Evolutionary conservation across 352 stramenopile species (phyloP).

Genomic region (Phytophthora pseudosyringae): DNA sequence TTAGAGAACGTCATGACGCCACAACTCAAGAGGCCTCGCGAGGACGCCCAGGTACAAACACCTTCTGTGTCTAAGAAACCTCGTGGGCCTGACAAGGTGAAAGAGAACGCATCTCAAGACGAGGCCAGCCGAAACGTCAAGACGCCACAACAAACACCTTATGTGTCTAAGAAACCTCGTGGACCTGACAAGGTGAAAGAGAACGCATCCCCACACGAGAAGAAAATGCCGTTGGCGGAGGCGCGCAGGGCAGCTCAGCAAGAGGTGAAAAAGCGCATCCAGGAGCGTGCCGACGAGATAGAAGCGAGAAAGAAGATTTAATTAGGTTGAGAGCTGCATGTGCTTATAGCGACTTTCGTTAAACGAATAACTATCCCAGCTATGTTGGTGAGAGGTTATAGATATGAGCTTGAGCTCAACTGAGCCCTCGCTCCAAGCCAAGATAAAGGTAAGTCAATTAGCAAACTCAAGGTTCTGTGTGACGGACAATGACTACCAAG

Average conservation of each 20-base stretch:
- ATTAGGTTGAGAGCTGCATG: not conserved
- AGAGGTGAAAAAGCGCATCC: constrained; percentile 1
- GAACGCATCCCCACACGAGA: not conserved
- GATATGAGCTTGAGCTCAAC: too few species aligned
- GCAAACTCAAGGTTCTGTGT: too few species aligned
- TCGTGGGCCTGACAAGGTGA: not conserved
- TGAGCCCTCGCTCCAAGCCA: too few species aligned
- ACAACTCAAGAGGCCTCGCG: constrained; percentile 2
- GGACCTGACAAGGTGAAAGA: not conserved
- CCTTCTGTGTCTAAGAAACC: constrained; percentile 3
- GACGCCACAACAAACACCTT: not conserved
- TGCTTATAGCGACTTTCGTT: not conserved
- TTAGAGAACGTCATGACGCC: not conserved
- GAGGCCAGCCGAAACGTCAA: not conserved
- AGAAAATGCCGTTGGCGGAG: constrained; percentile 14
- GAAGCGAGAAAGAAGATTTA: not conserved
- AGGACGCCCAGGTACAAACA: not conserved
- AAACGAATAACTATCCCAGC: too few species aligned
- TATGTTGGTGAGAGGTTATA: too few species aligned
- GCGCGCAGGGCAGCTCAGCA: constrained; percentile 7
- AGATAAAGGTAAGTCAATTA: too few species aligned
- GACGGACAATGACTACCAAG: too few species aligned
- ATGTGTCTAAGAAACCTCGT: constrained; percentile 8
- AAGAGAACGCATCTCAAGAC: not conserved
- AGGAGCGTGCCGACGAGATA: constrained; percentile 6